A percentile compares a stretch with the other conserved stretches of the same genome.
Evolutionary conservation across 2,329 filamentous ascomycete species (phyloP).

Genomic region (Aureobasidium sp.): DNA sequence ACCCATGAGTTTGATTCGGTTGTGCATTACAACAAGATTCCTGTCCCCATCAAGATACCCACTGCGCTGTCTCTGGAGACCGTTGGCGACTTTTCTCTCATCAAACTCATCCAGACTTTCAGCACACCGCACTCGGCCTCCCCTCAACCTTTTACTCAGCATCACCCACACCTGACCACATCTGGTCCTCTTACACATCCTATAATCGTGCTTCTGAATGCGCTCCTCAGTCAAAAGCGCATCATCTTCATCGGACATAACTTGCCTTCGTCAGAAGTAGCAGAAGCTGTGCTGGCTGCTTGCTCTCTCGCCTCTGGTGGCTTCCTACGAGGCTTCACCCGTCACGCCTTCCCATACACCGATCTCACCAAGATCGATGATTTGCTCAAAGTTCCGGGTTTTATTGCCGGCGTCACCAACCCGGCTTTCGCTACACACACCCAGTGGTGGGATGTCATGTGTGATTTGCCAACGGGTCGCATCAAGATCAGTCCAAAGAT

Average conservation of each 20-base stretch:
- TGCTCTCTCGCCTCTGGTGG: conserved; percentile 91
- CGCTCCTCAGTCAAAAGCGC: conserved; percentile 89
- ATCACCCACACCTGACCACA: conserved; percentile 89
- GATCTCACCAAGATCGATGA: conserved; percentile 98
- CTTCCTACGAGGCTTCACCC: conserved; percentile 84
- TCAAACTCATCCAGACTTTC: conserved; percentile 96
- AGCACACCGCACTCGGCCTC: conserved; percentile 73
- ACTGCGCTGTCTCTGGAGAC: conserved; percentile 91
- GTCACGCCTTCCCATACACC: conserved; percentile 95
- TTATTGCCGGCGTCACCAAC: conserved; percentile 96
- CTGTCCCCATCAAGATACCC: conserved; percentile 93
- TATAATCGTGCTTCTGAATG: conserved; percentile 90
- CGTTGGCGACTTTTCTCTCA: conserved; percentile 92
- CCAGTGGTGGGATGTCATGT: conserved; percentile 97
- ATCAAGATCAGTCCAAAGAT: conserved; percentile 92
- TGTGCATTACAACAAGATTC: conserved; percentile 92
- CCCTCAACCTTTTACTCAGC: conserved; percentile 67
- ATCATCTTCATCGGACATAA: conserved; percentile 95
- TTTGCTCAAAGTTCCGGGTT: conserved; percentile 88
- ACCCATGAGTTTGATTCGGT: conserved; percentile 97
- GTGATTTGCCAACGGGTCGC: conserved; percentile 82
- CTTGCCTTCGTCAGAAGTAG: conserved; percentile 89
- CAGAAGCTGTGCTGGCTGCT: conserved; percentile 94
- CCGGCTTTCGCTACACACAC: conserved; percentile 90
- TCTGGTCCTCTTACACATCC: conserved; percentile 86